Conservation (phyloP, 2,329 filamentous ascomycete species). For the Podosphaera aphanis region DNA sequence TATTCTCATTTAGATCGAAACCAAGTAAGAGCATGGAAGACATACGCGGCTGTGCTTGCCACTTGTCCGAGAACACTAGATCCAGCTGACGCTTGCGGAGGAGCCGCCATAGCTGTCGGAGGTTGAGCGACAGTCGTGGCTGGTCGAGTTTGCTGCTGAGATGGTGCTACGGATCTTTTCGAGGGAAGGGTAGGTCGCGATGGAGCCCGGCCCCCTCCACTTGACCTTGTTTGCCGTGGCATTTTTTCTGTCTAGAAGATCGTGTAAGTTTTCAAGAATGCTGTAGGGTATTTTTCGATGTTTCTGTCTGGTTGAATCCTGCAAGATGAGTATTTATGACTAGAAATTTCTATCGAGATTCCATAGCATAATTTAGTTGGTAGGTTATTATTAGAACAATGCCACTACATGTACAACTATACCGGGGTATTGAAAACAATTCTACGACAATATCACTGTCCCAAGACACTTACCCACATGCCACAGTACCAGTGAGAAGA, state of each 20-base stretch:
- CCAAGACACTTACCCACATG: no score
- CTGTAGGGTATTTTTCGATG: no score
- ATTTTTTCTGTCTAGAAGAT: constrained; percentile 22
- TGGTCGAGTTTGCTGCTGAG: constrained; percentile 48
- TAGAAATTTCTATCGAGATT: no score
- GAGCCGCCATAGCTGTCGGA: constrained; percentile 24
- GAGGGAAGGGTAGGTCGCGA: constrained; percentile 41
- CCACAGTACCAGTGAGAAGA: no score
- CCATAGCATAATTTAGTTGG: no score
- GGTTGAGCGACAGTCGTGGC: constrained; percentile 37
- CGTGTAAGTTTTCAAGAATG: no score
- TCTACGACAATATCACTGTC: no score
- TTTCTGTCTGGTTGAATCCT: no score
- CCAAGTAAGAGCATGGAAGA: constrained; percentile 10
- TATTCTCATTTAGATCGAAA: constrained; percentile 18
- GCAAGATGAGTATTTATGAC: no score
- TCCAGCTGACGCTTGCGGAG: constrained; percentile 28
- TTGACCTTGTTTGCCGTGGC: constrained; percentile 56
- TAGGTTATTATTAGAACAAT: no score
- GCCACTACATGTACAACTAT: no score
- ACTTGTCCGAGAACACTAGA: constrained; percentile 88
- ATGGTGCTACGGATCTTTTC: constrained; percentile 25
- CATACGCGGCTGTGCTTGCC: constrained; percentile 93
- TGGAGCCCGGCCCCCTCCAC: constrained; percentile 31
- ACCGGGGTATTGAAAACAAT: no score